Evolutionary conservation across 1,139 yeast species (phyloP).

Genomic region (Nakaseomyces sp.): DNA sequence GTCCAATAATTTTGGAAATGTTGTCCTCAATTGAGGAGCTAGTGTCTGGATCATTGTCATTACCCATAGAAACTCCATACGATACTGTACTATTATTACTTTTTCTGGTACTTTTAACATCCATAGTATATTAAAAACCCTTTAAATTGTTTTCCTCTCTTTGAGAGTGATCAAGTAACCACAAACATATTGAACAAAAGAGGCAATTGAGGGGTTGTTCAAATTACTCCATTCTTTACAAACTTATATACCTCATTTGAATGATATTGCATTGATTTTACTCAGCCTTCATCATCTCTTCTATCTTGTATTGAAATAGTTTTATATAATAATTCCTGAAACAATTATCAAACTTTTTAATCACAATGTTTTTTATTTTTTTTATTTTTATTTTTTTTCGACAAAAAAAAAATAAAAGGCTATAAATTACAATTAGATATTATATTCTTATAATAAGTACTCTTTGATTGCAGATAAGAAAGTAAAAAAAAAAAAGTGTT

Average conservation of each 20-base stretch:
- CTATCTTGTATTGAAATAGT: no score
- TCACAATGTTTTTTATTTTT: background rate
- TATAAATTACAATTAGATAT: constrained; percentile 1
- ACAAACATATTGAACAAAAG: no score
- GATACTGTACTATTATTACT: background rate
- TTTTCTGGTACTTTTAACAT: background rate
- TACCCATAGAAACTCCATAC: background rate
- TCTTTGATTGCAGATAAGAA: background rate
- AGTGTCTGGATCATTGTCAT: background rate
- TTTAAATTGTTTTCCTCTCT: no score
- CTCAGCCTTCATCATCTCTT: no score
- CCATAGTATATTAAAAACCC: no score
- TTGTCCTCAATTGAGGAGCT: constrained; percentile 4
- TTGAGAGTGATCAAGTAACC: background rate
- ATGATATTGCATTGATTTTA: no score
- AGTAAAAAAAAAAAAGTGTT: background rate
- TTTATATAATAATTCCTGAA: no score
- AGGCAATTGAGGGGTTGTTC: no score
- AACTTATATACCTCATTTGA: no score
- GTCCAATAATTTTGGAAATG: background rate
- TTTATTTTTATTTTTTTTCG: background rate
- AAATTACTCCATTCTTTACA: no score
- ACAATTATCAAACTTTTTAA: background rate
- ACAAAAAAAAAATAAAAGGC: no score
- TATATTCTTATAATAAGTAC: background rate